Conservation (phyloP, 768 basidiomycete species). For the Kwoniella dejecticola region DNA sequence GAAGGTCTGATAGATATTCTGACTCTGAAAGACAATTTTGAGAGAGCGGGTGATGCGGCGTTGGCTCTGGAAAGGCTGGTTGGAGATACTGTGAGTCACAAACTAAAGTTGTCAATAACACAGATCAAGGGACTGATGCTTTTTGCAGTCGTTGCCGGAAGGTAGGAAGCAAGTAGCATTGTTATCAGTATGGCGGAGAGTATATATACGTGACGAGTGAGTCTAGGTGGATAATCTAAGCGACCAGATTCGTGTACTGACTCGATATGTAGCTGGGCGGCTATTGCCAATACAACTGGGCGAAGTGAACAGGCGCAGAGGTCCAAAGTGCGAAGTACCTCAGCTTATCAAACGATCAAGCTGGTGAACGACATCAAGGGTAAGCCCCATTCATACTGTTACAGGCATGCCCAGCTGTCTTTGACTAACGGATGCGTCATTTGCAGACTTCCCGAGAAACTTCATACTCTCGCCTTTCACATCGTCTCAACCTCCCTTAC, state of each 20-base stretch:
- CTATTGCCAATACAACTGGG: slow-evolving; percentile 71
- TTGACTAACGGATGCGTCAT: too few relatives aligned
- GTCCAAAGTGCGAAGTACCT: slow-evolving; percentile 70
- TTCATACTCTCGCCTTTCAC: slow-evolving; percentile 44
- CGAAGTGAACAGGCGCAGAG: slow-evolving; percentile 76
- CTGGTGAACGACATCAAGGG: slow-evolving; percentile 35
- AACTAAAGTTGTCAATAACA: not conserved
- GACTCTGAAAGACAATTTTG: slow-evolving; percentile 77
- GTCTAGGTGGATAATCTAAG: too few relatives aligned
- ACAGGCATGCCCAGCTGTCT: too few relatives aligned
- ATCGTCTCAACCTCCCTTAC: slow-evolving; percentile 35
- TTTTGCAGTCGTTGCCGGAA: slow-evolving; percentile 67
- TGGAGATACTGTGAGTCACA: slow-evolving; percentile 59
- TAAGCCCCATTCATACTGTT: slow-evolving; percentile 14
- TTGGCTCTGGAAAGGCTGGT: slow-evolving; percentile 48
- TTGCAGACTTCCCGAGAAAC: slow-evolving; percentile 30
- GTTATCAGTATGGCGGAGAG: slow-evolving; percentile 78
- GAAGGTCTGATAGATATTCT: slow-evolving; percentile 83
- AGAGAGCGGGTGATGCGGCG: slow-evolving; percentile 63
- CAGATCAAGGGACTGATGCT: not conserved
- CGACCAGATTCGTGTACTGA: too few relatives aligned
- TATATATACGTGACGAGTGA: slow-evolving; percentile 87
- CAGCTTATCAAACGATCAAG: slow-evolving; percentile 68
- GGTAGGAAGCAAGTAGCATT: slow-evolving; percentile 70
- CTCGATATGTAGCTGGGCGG: slow-evolving; percentile 74